Conservation (phyloP, 1,139 yeast species). For the Yamadazyma trypodendri region DNA sequence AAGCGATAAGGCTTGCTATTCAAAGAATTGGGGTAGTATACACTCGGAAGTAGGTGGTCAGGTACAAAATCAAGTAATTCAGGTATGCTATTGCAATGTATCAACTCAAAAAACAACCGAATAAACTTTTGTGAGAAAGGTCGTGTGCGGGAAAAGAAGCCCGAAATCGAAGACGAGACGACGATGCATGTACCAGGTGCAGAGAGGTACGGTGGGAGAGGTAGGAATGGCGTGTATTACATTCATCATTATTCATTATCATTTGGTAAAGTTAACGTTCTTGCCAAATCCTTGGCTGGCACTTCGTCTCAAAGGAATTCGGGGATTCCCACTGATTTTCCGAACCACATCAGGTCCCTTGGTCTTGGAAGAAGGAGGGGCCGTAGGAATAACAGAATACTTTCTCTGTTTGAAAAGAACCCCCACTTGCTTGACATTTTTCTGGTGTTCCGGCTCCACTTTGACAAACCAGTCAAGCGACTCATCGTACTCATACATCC, state of each 20-base stretch:
- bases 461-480: conserved; percentile 72
- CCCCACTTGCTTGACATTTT: conserved; percentile 63
- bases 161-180: too few species aligned
- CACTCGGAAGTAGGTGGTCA: too few species aligned
- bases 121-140: neutral
- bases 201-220: too few species aligned
- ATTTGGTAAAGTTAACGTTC: neutral
- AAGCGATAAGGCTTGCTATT: too few species aligned
- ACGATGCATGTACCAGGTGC: too few species aligned
- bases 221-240: too few species aligned
- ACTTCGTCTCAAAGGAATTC: conserved; percentile 12
- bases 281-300: conserved; percentile 15
- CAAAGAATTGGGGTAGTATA: too few species aligned
- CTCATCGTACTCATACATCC: conserved; percentile 84
- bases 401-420: conserved; percentile 64
- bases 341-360: conserved; percentile 10
- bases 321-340: conserved; percentile 4
- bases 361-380: conserved; percentile 45
- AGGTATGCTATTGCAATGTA: neutral
- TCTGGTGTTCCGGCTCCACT: conserved; percentile 65
- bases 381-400: conserved; percentile 73
- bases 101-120: neutral
- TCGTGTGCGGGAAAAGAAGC: neutral
- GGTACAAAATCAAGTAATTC: neutral
- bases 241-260: too few species aligned